Base-by-base conservation (phyloP, 768 basidiomycete genomes). In the Podaxis rugospora region DNA sequence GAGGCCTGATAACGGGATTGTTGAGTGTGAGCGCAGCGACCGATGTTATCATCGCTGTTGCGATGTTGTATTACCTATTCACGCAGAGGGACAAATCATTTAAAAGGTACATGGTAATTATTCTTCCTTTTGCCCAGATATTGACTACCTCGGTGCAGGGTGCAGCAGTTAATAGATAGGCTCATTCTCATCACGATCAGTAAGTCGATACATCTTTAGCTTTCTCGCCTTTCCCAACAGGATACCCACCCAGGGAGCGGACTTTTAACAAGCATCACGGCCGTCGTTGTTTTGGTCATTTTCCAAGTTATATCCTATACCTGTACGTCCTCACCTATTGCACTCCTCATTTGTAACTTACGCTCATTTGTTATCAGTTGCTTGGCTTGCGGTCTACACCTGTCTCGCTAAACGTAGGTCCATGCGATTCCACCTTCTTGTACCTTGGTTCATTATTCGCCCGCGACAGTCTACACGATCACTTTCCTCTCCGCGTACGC, bases 31-130 rank as follows among this genome's bases (percentile, higher is more conserved):
- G 62, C 11, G 51, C 57, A 5, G 40, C 14, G 7, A 36, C 57
- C 16, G 62, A 63, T 37, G 37, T 54, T n/a, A 25, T 55, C 23
- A 55, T 63, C 23, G 62, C 62, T 4, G 10, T 57, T 6, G 18
- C 56, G 2, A 63, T 54, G 56, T 46, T 63, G 56, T 63, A 51
- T 32, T 63, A 58, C 42, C 27, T 63, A 13, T 28, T 58, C 14
- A 28, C n/a, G 50, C 39, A 56, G 13, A 40, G 55, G 37, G 37
- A 54, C 11, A 39, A 21, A 13, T 49, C 62, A 7, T 35, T 54
- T 49, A 23, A 11, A 49, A 49, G 23, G 47, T 49, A 14, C 10
- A 2, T 49, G 10, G 18, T 27, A 47, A 47, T 4, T 4, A 6
- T 6, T 27, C 23, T 11, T 42, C 10, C 6, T 27, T 13, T 49